Evolutionary conservation across 1,284 basidiomycete species (phyloP).

Genomic region (Trametes sp.): DNA sequence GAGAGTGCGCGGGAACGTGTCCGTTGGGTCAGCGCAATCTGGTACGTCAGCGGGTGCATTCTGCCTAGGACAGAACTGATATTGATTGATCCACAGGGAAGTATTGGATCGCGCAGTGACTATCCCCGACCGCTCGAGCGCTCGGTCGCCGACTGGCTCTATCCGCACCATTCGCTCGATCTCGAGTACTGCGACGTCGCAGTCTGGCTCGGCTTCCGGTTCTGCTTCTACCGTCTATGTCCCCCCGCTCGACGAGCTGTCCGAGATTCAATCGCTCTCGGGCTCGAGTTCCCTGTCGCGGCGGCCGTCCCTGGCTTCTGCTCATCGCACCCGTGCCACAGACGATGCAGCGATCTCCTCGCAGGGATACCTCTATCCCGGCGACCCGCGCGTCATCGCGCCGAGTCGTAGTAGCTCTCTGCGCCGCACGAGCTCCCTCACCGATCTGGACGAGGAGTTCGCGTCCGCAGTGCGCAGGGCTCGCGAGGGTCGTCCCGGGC

Average conservation of each 20-base stretch:
- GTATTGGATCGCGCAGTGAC: constrained; percentile 60
- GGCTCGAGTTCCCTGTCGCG: constrained; percentile 52
- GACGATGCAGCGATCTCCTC: constrained; percentile 74
- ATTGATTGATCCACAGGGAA: constrained; percentile 58
- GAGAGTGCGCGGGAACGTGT: constrained; percentile 86
- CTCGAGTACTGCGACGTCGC: constrained; percentile 44
- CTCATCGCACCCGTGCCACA: constrained; percentile 65
- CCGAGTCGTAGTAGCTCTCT: constrained; percentile 66
- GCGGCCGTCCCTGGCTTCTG: constrained; percentile 58
- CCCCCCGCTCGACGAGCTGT: constrained; percentile 72
- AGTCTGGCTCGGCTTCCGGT: constrained; percentile 59
- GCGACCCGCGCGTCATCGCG: constrained; percentile 71
- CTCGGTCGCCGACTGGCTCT: constrained; percentile 75
- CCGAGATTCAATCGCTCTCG: constrained; percentile 57
- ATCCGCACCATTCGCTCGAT: constrained; percentile 73
- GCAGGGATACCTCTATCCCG: constrained; percentile 69
- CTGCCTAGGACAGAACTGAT: background rate
- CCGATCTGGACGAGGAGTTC: constrained; percentile 78
- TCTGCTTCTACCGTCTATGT: constrained; percentile 77
- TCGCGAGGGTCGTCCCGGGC: constrained; percentile 51
- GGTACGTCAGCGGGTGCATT: constrained; percentile 56
- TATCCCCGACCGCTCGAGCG: constrained; percentile 57
- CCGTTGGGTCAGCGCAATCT: constrained; percentile 88
- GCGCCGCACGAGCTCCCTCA: constrained; percentile 76
- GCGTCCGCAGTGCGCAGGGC: constrained; percentile 55